Percentiles rank a stretch among this genome's conserved stretches.
Evolutionary conservation across 345 rosid genomes (phyloP).

Genomic region (Rhizophora mangle): DNA sequence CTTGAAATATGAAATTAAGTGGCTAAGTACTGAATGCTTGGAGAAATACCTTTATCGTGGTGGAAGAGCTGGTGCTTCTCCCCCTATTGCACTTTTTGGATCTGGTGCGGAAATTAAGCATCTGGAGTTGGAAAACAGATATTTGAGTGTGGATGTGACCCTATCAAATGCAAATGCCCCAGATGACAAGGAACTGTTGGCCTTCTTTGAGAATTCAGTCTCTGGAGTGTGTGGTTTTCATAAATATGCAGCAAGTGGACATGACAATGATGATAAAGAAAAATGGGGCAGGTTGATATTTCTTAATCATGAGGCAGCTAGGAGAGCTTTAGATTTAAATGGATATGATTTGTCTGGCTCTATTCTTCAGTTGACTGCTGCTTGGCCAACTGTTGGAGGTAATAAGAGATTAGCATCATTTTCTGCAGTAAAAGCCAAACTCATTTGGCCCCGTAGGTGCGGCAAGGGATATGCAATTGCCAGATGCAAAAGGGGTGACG

Average conservation of each 20-base stretch:
- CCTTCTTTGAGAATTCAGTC: constrained; percentile 54
- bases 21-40: constrained; percentile 65
- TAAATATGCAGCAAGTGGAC: constrained; percentile 41
- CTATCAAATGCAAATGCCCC: constrained; percentile 38
- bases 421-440: constrained; percentile 67
- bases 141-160: constrained; percentile 55
- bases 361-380: constrained; percentile 15
- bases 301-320: constrained; percentile 69
- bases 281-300: constrained; percentile 88
- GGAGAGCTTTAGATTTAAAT: constrained; percentile 54
- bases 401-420: constrained; percentile 48
- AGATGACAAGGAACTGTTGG: constrained; percentile 67
- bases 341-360: constrained; percentile 57
- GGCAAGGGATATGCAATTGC: constrained; percentile 58
- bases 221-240: constrained; percentile 59
- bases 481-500: constrained; percentile 48
- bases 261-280: constrained; percentile 47
- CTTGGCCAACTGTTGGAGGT: constrained; percentile 29
- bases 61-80: constrained; percentile 39
- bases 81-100: constrained; percentile 72
- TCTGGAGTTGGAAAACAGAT: constrained; percentile 70
- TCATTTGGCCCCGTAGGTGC: constrained; percentile 64
- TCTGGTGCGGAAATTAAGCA: constrained; percentile 88
- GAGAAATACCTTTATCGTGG: constrained; percentile 62
- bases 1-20: constrained; percentile 57